These are phyloP conservation scores for Akanthomyces uredinophilus DNA, from an alignment of 2,329 filamentous ascomycete species.

Conservation along the genomic window DNA sequence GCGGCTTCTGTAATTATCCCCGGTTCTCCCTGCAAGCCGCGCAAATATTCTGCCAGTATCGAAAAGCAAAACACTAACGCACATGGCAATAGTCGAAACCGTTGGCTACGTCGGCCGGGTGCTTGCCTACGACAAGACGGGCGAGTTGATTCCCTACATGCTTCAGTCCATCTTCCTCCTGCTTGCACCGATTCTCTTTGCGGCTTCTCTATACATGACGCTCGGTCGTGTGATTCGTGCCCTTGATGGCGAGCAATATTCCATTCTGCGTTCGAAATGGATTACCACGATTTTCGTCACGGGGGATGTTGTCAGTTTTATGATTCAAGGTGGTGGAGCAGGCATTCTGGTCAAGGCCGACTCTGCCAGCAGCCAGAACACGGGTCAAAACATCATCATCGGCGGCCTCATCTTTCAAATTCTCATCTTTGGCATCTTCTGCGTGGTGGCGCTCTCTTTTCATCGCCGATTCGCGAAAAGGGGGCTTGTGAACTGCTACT, in stretches of 20 bases:
- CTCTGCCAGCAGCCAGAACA: constrained; percentile 22
- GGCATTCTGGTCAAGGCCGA: constrained; percentile 24
- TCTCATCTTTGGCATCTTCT: constrained; percentile 47
- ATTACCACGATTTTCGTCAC: constrained; percentile 29
- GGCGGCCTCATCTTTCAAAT: constrained; percentile 52
- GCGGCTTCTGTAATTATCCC: constrained; percentile 37
- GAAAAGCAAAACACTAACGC: too few species aligned
- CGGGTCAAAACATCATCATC: constrained; percentile 45
- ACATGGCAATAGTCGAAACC: constrained; percentile 24
- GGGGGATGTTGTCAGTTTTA: constrained; percentile 27
- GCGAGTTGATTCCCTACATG: constrained; percentile 34
- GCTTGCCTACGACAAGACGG: constrained; percentile 30
- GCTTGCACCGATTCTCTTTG: constrained; percentile 40
- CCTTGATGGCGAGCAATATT: constrained; percentile 21
- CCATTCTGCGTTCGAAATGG: constrained; percentile 22
- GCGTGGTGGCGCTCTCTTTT: constrained; percentile 40
- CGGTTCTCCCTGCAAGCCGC: too few species aligned
- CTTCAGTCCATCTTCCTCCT: constrained; percentile 35
- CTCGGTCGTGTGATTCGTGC: constrained; percentile 33
- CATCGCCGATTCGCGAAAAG: constrained; percentile 25
- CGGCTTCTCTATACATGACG: constrained; percentile 42
- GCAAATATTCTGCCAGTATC: too few species aligned
- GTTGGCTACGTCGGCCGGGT: constrained; percentile 36
- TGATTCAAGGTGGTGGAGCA: constrained; percentile 26
- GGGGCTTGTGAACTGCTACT: not conserved